phyloP scores from a whole-genome alignment of 2,329 filamentous ascomycete species.

The Diaporthe ilicicola region DNA sequence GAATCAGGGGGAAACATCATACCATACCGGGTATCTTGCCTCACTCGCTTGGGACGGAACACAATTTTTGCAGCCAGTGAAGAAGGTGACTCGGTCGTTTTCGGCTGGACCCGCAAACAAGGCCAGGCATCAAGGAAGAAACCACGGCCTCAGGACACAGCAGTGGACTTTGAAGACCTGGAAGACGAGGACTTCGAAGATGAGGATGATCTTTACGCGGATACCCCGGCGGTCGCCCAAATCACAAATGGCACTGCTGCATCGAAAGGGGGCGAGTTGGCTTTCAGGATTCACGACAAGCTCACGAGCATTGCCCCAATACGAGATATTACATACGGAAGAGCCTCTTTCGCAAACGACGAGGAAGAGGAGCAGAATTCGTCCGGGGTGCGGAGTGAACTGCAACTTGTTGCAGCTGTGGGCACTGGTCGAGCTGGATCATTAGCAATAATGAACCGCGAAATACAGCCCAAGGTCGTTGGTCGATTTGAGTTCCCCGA shows the following conservation, averaged over 20 bases:
- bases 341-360: slow-evolving; percentile 53
- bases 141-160: slow-evolving; percentile 64
- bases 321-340: slow-evolving; percentile 76
- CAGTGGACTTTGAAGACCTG: slow-evolving; percentile 55
- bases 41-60: slow-evolving; percentile 72
- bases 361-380: slow-evolving; percentile 54
- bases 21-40: slow-evolving; percentile 71
- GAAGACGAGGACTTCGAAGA: slow-evolving; percentile 65
- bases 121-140: slow-evolving; percentile 69
- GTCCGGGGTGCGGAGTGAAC: slow-evolving; percentile 60
- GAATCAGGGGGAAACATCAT: slow-evolving; percentile 72
- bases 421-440: slow-evolving; percentile 74
- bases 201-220: slow-evolving; percentile 72
- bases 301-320: slow-evolving; percentile 84
- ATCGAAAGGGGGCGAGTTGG: slow-evolving; percentile 68
- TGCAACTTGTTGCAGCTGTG: slow-evolving; percentile 67
- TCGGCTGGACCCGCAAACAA: slow-evolving; percentile 80
- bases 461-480: slow-evolving; percentile 77
- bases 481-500: slow-evolving; percentile 77
- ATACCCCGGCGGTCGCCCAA: slow-evolving; percentile 54
- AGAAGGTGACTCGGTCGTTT: slow-evolving; percentile 78
- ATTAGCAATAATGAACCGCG: slow-evolving; percentile 79
- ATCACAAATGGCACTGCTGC: slow-evolving; percentile 47
- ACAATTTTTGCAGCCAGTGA: slow-evolving; percentile 88
- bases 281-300: slow-evolving; percentile 79